Evolutionary conservation across 2,329 filamentous ascomycete species (phyloP).

Genomic region (Pezicula radicicola): DNA sequence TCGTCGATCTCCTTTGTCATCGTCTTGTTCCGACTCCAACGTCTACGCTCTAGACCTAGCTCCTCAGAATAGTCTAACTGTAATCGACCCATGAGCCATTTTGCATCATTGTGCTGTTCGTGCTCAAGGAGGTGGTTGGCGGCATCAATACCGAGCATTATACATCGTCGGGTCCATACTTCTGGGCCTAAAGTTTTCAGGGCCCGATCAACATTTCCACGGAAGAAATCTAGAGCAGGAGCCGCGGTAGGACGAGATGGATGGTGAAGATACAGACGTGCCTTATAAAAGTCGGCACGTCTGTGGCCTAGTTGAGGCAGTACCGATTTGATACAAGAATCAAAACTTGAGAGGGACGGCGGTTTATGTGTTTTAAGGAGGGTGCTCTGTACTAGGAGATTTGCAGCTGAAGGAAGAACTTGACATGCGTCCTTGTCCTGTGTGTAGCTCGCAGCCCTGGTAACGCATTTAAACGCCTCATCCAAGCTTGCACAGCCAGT

Average conservation of each 20-base stretch:
- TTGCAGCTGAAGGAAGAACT: slow-evolving; percentile 8
- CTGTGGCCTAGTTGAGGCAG: background rate
- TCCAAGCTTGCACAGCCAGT: slow-evolving; percentile 9
- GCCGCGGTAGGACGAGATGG: background rate
- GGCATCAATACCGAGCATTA: slow-evolving; percentile 5
- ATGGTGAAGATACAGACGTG: background rate
- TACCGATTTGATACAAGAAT: background rate
- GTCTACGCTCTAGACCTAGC: background rate
- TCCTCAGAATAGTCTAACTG: slow-evolving; percentile 3
- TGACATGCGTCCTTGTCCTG: slow-evolving; percentile 1
- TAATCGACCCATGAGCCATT: slow-evolving; percentile 3
- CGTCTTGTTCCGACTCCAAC: background rate
- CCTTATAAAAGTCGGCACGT: background rate
- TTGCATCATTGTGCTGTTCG: slow-evolving; percentile 1
- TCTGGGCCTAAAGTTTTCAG: background rate
- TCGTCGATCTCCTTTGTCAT: background rate
- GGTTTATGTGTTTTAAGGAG: background rate
- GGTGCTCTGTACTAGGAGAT: slow-evolving; percentile 7
- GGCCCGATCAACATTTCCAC: background rate
- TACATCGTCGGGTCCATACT: background rate
- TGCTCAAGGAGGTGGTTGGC: slow-evolving; percentile 1
- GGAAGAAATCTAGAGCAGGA: background rate
- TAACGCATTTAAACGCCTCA: slow-evolving; percentile 14
- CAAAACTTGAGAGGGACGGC: background rate
- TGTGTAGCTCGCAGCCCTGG: slow-evolving; percentile 11